Conservation (phyloP, 352 stramenopile genomes). For the Albugo candida region DNA sequence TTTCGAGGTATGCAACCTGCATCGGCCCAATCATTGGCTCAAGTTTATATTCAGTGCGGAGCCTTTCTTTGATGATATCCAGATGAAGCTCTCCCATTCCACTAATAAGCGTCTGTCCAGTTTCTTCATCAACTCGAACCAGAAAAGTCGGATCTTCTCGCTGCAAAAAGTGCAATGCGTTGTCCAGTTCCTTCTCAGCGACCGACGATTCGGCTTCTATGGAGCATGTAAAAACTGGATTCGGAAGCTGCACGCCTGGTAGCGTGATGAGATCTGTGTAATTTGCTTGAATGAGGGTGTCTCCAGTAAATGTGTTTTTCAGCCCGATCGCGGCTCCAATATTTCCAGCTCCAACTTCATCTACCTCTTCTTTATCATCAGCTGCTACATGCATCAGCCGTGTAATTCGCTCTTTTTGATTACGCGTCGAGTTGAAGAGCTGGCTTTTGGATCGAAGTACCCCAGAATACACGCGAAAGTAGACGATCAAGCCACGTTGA, state of each 20-base stretch:
- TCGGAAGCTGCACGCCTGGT: slow-evolving; percentile 43
- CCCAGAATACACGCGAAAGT: slow-evolving; percentile 88
- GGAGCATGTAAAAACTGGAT: slow-evolving; percentile 81
- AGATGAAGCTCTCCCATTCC: slow-evolving; percentile 92
- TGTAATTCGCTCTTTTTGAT: slow-evolving; percentile 35
- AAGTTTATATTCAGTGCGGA: slow-evolving; percentile 80
- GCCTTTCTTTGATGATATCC: slow-evolving; percentile 83
- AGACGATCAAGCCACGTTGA: slow-evolving; percentile 66
- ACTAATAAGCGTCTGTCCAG: slow-evolving; percentile 94
- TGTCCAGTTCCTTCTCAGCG: slow-evolving; percentile 74
- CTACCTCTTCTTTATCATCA: slow-evolving; percentile 77
- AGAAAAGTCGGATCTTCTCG: slow-evolving; percentile 94
- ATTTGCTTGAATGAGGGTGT: slow-evolving; percentile 81
- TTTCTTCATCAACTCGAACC: slow-evolving; percentile 89
- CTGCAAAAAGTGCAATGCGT: slow-evolving; percentile 54
- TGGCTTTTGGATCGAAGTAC: slow-evolving; percentile 61
- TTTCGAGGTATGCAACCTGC: slow-evolving; percentile 84
- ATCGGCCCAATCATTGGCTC: slow-evolving; percentile 68
- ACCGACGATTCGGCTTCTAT: slow-evolving; percentile 76
- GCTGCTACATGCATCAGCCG: slow-evolving; percentile 80
- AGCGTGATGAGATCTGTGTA: slow-evolving; percentile 21
- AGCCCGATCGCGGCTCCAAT: slow-evolving; percentile 85
- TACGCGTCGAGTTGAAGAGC: slow-evolving; percentile 52
- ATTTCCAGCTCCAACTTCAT: slow-evolving; percentile 67
- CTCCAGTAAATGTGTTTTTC: slow-evolving; percentile 83